Percentiles rank a stretch among this genome's conserved stretches.
phyloP scores from a whole-genome alignment of 2,329 filamentous ascomycete species.

The Aspergillus vadensis region DNA sequence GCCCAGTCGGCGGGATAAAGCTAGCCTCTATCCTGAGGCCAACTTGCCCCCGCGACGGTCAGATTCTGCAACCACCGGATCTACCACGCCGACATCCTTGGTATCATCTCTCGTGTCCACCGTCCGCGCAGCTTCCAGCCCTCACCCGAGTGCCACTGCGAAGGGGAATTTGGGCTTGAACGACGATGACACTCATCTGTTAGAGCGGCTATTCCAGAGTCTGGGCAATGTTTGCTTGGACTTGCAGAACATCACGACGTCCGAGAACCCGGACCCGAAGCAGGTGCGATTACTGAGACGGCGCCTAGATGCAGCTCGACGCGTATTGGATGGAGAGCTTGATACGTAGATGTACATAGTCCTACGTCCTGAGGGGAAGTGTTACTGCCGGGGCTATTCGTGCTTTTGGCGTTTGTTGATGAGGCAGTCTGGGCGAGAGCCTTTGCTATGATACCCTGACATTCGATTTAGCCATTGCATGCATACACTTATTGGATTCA shows the following conservation, averaged over 20 bases:
- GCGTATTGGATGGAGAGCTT: conserved; percentile 70
- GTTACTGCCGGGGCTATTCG: background rate
- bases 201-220: conserved; percentile 57
- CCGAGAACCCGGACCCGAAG: conserved; percentile 56
- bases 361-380: background rate
- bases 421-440: conserved; percentile 1
- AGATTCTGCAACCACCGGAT: conserved; percentile 28
- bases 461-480: conserved; percentile 11
- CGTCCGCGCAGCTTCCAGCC: conserved; percentile 37
- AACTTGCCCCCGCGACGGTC: conserved; percentile 34
- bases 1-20: background rate
- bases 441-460: conserved; percentile 18
- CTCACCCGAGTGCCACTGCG: conserved; percentile 24
- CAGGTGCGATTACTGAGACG: conserved; percentile 66
- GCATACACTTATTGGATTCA: background rate
- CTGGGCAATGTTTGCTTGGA: conserved; percentile 53
- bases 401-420: conserved; percentile 3
- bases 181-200: conserved; percentile 58
- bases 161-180: conserved; percentile 41
- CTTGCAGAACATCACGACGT: conserved; percentile 52
- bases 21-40: background rate
- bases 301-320: conserved; percentile 72
- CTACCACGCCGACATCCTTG: conserved; percentile 36
- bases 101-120: conserved; percentile 42
- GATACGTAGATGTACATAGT: conserved; percentile 18